A percentile compares a stretch with the other conserved stretches of the same genome.
These are phyloP conservation scores for Rhodotorula diobovata DNA, from an alignment of 768 basidiomycete genomes.

Conservation along the genomic window DNA sequence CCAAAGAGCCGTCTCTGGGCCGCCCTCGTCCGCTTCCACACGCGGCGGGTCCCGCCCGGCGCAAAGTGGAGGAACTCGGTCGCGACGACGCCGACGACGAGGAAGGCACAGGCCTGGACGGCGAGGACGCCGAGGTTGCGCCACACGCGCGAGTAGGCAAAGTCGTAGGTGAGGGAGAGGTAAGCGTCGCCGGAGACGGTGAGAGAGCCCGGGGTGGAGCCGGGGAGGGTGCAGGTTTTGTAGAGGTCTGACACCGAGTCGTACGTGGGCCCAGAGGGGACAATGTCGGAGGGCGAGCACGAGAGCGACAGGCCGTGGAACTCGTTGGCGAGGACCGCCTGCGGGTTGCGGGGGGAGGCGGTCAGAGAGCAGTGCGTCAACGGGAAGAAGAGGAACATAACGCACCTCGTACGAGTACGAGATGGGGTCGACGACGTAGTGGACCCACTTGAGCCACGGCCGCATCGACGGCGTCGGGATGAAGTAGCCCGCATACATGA, in stretches of 20 bases:
- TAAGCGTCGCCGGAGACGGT: constrained; percentile 61
- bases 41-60: constrained; percentile 4
- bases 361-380: rapidly evolving
- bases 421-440: constrained; percentile 42
- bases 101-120: constrained; percentile 29
- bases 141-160: constrained; percentile 45
- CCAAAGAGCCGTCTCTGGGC: constrained; percentile 15
- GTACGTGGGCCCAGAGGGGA: constrained; percentile 39
- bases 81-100: constrained; percentile 34
- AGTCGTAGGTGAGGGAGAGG: constrained; percentile 54
- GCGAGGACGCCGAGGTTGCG: constrained; percentile 54
- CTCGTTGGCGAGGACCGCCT: constrained; percentile 42
- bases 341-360: not conserved
- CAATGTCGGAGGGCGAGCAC: constrained; percentile 35
- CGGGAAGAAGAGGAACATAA: not conserved
- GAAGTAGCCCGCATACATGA: constrained; percentile 40
- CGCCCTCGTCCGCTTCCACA: constrained; percentile 26
- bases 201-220: constrained; percentile 57
- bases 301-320: constrained; percentile 31
- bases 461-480: constrained; percentile 40
- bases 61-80: constrained; percentile 32
- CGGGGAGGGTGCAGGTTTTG: constrained; percentile 36
- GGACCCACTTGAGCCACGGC: constrained; percentile 40
- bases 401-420: constrained; percentile 42
- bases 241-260: not conserved